Evolutionary conservation across 106 monocot species (phyloP), one percentile per base, ranked within the genome.

Genomic region (Dactylorhiza incarnata): DNA sequence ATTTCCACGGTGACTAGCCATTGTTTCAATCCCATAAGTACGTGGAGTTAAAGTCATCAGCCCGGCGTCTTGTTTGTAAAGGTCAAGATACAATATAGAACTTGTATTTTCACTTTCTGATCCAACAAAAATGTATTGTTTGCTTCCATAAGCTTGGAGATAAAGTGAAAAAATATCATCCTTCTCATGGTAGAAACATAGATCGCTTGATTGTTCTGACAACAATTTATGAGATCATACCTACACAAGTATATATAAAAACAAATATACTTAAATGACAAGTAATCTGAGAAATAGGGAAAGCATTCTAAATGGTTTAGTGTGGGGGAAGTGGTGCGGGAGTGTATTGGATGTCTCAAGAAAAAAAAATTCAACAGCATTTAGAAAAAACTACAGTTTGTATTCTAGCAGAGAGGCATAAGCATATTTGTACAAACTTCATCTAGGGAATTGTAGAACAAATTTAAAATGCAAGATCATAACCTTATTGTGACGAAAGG

Each of bases 51-150:
- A 85, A 77, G 79, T 72, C 49, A 79, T 76, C 47, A 99, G 89
- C 5, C 84, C 88, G n/a, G 44, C 84, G 20, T 91, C 87, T 81
- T 79, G 78, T 46, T 87, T 83, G 47, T 74, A 78, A 77, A 82
- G 81, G 12, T 99, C 80, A 2, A 99, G 62, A 59, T 91, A 99
- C 76, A 89, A 85, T 58, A 89, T 56, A 81, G 85, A 99, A 3
- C 80, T 76, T 44, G 94, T 94, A 63, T 84, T 99, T 85, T 94
- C 89, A 84, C 97, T 99, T 77, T 83, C 86, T 76, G 97, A 99
- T 76, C 47, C 79, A 72, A 99, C 82, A 89, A 99, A 99, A 62
- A 99, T 46, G 75, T 89, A 99, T 52, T 90, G 69, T 78, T 94
- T 94, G 91, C 89, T 99, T 83, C 89, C 89, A 84, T 91, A 94